A percentile compares a stretch with the other conserved stretches of the same genome.
Conservation (phyloP, 495 filamentous ascomycete genomes). For the Neurospora hispaniola region DNA sequence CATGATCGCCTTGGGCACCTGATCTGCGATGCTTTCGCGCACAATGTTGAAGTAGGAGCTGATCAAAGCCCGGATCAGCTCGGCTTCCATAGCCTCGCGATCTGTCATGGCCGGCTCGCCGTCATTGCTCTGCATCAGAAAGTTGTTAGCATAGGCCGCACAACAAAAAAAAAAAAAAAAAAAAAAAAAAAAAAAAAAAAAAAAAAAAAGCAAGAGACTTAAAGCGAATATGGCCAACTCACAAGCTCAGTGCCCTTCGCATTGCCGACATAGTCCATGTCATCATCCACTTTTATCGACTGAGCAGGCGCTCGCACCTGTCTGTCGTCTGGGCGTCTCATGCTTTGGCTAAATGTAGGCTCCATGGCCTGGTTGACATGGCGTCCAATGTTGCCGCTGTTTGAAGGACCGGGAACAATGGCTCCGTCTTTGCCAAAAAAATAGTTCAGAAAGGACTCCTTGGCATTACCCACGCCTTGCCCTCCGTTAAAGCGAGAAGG, state of each 20-base stretch:
- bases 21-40: slow-evolving; percentile 90
- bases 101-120: slow-evolving; percentile 82
- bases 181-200: too few relatives aligned
- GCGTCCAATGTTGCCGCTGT: slow-evolving; percentile 38
- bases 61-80: slow-evolving; percentile 91
- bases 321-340: slow-evolving; percentile 63
- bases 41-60: slow-evolving; percentile 98
- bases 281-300: slow-evolving; percentile 24
- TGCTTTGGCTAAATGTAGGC: slow-evolving; percentile 71
- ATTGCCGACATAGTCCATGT: slow-evolving; percentile 19
- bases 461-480: slow-evolving; percentile 36
- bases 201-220: background rate
- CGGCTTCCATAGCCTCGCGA: slow-evolving; percentile 91
- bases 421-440: slow-evolving; percentile 93
- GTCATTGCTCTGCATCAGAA: slow-evolving; percentile 28
- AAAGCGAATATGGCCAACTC: slow-evolving; percentile 25
- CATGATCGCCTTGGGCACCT: slow-evolving; percentile 98
- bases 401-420: slow-evolving; percentile 29
- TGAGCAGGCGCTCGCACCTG: slow-evolving; percentile 30
- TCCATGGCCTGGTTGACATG: slow-evolving; percentile 67
- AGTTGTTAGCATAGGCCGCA: slow-evolving; percentile 17
- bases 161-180: too few relatives aligned
- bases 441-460: slow-evolving; percentile 93
- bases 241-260: slow-evolving; percentile 39
- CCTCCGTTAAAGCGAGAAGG: slow-evolving; percentile 46